Conservation (phyloP, 306 rosid genomes). For the Vachellia collinsii region DNA sequence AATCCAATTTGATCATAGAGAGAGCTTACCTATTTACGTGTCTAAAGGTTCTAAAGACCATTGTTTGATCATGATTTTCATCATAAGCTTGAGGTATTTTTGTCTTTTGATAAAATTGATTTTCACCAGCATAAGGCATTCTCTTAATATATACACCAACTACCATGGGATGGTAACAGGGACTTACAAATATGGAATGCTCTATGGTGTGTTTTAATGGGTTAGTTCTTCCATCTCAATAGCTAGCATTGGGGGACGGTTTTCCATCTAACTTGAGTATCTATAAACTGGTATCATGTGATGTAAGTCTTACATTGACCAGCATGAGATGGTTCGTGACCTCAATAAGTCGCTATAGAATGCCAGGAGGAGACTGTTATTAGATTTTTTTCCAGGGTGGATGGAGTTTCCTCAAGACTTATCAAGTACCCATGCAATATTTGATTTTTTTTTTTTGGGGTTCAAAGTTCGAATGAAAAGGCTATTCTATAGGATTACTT, state of each 20-base stretch:
- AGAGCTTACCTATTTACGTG: background rate
- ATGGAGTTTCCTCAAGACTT: constrained; percentile 28
- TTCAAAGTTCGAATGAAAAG: background rate
- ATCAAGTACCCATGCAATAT: background rate
- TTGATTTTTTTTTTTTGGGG: background rate
- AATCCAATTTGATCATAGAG: background rate
- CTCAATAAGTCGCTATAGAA: constrained; percentile 10
- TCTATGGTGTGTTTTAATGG: background rate
- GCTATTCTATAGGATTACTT: background rate
- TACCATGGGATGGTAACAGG: background rate
- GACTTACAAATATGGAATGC: background rate
- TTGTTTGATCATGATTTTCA: constrained; percentile 2
- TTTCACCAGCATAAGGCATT: background rate
- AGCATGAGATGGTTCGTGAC: background rate
- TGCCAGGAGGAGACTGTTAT: background rate
- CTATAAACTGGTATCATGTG: background rate
- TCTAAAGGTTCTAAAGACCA: background rate
- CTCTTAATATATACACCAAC: background rate
- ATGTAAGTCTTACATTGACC: background rate
- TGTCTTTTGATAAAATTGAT: constrained; percentile 7
- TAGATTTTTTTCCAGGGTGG: background rate
- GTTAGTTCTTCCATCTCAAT: background rate
- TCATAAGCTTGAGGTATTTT: background rate
- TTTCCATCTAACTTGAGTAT: background rate
- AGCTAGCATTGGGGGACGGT: background rate